Base-by-base conservation (phyloP, 805 yeast species). In the Teunomyces barrocoloradensis region DNA sequence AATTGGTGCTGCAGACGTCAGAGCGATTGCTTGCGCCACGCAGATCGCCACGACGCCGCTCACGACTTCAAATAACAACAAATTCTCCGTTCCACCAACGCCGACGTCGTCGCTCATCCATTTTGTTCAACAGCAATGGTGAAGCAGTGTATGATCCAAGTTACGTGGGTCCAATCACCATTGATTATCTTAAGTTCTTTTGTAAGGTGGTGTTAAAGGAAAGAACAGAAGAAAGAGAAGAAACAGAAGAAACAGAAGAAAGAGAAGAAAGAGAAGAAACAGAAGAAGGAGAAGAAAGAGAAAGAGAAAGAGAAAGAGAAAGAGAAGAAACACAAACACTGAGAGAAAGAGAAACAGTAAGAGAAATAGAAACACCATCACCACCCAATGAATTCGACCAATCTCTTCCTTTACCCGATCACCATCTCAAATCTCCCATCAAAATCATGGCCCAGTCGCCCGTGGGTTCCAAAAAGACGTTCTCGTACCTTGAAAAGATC, bases 161-260 rank as follows among this genome's bases (percentile, higher is more conserved):
- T 6, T 70, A 70, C 49, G 54, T 54, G 13, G 76, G 75, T 1
- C 66, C 71, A 1, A 56, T 72, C 17, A 69, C 75, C 2, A 59
- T 64, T 10, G 74, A 69, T 44, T 73, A 66, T 36, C 56, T 72
- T 33, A 55, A 69, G 30, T 63, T 62, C 13, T 63, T 71, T 40
- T 69, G 75, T 41, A 56, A 59, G 36, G 68, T 69, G 1, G 59
- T 60, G 48, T 46, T 54, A 7, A 47, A 51, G 30, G 65, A 57
- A 25, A 49, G 50, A 32, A 20, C 25, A 21, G 15, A 28, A 17
- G 18, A 30, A 18, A 18, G 4, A 18, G 20, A 18, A 18, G 20
- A 18, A 18, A 18, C 4, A 18, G 20, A 18, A 18, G 20, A 18
- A 18, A 18, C 4, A 18, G 20, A 18, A 18, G 20, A 18, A 18